phyloP scores from a whole-genome alignment of 768 basidiomycete species.

The Tricholoma bakamatsutake region DNA sequence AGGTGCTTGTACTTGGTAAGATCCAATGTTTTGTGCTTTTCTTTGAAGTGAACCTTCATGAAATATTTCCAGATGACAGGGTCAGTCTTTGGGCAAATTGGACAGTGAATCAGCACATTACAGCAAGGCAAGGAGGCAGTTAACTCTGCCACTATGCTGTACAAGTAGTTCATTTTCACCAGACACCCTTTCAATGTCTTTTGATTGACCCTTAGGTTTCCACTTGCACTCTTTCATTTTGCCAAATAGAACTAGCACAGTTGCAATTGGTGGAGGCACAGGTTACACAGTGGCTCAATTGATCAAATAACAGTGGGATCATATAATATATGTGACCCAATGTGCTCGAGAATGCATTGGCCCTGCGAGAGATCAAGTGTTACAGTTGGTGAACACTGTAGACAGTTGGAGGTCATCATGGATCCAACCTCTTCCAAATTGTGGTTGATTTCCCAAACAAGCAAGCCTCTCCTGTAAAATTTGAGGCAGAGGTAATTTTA shows the following conservation, averaged over 20 bases:
- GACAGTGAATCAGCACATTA: constrained; percentile 4
- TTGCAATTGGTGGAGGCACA: neutral
- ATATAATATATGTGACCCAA: constrained; percentile 2
- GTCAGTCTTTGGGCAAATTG: too few relatives aligned
- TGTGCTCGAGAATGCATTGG: constrained; percentile 1
- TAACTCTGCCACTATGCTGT: neutral
- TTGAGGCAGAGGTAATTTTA: neutral
- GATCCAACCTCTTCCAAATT: constrained; percentile 5
- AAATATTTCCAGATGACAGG: too few relatives aligned
- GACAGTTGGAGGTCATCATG: constrained; percentile 8
- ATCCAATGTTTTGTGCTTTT: too few relatives aligned
- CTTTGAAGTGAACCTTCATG: too few relatives aligned
- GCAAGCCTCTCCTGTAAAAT: constrained; percentile 14
- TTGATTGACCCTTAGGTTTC: neutral
- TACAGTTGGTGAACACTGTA: neutral
- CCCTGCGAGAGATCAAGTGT: neutral
- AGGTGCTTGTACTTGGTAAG: too few relatives aligned
- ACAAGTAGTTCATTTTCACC: neutral
- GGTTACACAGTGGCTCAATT: neutral
- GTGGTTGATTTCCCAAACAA: constrained; percentile 15
- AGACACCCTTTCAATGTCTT: neutral
- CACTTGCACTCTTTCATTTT: constrained; percentile 2
- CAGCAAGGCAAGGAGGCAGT: constrained; percentile 2
- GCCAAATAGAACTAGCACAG: constrained; percentile 3
- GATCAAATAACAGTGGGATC: neutral